Conservation (phyloP, 192 early-diverging fungal genomes). For the Chytriomyces confervae region DNA sequence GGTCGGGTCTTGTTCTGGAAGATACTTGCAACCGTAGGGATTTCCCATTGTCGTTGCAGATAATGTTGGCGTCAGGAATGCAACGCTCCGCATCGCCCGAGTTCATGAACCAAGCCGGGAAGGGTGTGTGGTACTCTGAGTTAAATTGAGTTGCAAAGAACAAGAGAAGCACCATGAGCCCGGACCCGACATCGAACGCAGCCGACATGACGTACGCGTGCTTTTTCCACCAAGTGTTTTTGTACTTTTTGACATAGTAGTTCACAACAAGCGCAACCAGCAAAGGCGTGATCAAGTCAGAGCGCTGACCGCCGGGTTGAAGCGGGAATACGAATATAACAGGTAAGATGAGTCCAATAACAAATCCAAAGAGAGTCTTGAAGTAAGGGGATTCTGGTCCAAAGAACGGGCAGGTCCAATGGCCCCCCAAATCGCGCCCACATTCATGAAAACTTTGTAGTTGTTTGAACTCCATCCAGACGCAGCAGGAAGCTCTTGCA, state of each 20-base stretch:
- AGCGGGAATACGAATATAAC: conserved; percentile 12
- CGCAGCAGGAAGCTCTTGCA: not conserved
- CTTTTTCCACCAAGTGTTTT: conserved; percentile 17
- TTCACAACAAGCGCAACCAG: conserved; percentile 12
- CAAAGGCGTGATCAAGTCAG: conserved; percentile 19
- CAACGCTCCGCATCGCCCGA: conserved; percentile 3
- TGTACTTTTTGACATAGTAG: conserved; percentile 5
- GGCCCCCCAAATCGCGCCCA: conserved; percentile 69
- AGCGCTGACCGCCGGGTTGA: not conserved
- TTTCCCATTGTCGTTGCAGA: too few species aligned
- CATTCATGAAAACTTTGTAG: conserved; percentile 39
- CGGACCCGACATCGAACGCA: conserved; percentile 62
- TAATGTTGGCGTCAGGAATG: not conserved
- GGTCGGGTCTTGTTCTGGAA: too few species aligned
- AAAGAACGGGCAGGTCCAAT: conserved; percentile 42
- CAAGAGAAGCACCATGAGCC: conserved; percentile 29
- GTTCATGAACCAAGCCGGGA: conserved; percentile 1
- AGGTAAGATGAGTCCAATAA: conserved; percentile 31
- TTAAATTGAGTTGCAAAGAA: conserved; percentile 11
- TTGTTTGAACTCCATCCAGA: conserved; percentile 14
- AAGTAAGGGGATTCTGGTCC: conserved; percentile 34
- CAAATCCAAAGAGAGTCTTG: conserved; percentile 29
- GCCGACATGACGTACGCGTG: conserved; percentile 65
- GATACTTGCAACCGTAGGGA: too few species aligned
- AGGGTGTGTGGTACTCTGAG: not conserved